phyloP scores from a whole-genome alignment of 164 flowering plant species.

The Magnolia changhungtana region DNA sequence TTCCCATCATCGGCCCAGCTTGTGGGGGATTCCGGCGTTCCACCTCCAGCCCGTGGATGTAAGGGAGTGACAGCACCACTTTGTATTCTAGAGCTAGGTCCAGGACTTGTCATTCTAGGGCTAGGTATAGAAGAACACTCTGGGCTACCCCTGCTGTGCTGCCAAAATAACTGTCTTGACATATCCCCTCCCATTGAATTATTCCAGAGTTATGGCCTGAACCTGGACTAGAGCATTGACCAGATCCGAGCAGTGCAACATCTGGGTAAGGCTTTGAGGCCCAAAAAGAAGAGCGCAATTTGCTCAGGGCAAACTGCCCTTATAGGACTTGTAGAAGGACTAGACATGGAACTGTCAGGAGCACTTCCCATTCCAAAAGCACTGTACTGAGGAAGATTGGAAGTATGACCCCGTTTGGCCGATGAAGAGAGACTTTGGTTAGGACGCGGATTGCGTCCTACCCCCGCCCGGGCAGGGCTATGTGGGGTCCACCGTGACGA shows the following conservation, averaged over 20 bases:
- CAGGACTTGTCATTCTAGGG: too few species aligned
- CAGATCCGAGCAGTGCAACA: constrained; percentile 62
- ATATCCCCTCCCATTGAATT: constrained; percentile 47
- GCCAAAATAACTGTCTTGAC: constrained; percentile 41
- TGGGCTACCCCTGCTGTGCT: constrained; percentile 45
- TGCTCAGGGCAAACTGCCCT: constrained; percentile 62
- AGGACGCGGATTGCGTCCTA: too few species aligned
- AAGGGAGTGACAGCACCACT: constrained; percentile 85
- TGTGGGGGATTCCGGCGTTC: constrained; percentile 44
- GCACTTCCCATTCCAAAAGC: constrained; percentile 64
- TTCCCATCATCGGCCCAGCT: constrained; percentile 77
- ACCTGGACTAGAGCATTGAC: constrained; percentile 89
- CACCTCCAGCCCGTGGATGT: constrained; percentile 79
- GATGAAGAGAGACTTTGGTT: constrained; percentile 43
- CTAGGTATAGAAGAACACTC: constrained; percentile 62
- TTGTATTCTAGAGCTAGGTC: constrained; percentile 66
- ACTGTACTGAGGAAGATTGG: constrained; percentile 55
- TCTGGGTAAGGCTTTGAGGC: constrained; percentile 64
- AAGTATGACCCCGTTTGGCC: constrained; percentile 51
- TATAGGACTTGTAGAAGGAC: constrained; percentile 92
- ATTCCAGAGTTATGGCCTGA: constrained; percentile 77
- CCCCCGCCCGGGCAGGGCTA: too few species aligned
- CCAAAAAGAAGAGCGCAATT: constrained; percentile 45
- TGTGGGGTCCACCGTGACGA: too few species aligned
- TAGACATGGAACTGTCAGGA: constrained; percentile 91